Percentiles rank a stretch among this genome's conserved stretches.
Conservation (phyloP, 2,329 filamentous ascomycete genomes). For the Intubia oerlemansii region DNA sequence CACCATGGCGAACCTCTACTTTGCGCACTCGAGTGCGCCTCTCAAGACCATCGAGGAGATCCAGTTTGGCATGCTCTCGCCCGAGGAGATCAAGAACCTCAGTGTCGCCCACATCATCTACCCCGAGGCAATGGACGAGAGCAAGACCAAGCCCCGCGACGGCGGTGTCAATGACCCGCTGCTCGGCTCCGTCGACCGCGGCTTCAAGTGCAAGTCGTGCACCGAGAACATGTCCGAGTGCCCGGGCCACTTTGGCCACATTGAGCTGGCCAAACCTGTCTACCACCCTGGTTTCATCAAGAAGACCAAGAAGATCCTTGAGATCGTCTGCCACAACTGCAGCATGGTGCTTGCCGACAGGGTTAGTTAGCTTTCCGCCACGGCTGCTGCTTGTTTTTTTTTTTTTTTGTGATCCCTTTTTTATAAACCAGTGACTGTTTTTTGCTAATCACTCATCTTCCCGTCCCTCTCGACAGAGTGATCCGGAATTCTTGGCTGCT, state of each 20-base stretch:
- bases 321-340: slow-evolving; percentile 98
- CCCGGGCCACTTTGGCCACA: slow-evolving; percentile 95
- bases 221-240: slow-evolving; percentile 90
- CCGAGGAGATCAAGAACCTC: slow-evolving; percentile 98
- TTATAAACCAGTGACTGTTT: too few relatives aligned
- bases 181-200: slow-evolving; percentile 87
- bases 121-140: slow-evolving; percentile 99
- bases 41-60: slow-evolving; percentile 97
- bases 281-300: slow-evolving; percentile 92
- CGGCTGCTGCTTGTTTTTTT: too few relatives aligned
- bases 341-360: slow-evolving; percentile 93
- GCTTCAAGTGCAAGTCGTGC: slow-evolving; percentile 91
- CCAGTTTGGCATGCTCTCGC: slow-evolving; percentile 92
- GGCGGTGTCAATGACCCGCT: slow-evolving; percentile 89
- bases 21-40: slow-evolving; percentile 81
- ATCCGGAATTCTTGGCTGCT: slow-evolving; percentile 64
- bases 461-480: too few relatives aligned
- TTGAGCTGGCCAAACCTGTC: slow-evolving; percentile 89
- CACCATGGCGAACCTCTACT: slow-evolving; percentile 85
- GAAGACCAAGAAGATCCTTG: slow-evolving; percentile 97
- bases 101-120: slow-evolving; percentile 92
- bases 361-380: too few relatives aligned
- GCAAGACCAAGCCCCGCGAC: slow-evolving; percentile 72
- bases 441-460: too few relatives aligned
- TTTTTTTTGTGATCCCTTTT: background rate